These are phyloP conservation scores for Zoysia japonica DNA, from an alignment of 176 grass and related monocot genomes.

Conservation along the genomic window DNA sequence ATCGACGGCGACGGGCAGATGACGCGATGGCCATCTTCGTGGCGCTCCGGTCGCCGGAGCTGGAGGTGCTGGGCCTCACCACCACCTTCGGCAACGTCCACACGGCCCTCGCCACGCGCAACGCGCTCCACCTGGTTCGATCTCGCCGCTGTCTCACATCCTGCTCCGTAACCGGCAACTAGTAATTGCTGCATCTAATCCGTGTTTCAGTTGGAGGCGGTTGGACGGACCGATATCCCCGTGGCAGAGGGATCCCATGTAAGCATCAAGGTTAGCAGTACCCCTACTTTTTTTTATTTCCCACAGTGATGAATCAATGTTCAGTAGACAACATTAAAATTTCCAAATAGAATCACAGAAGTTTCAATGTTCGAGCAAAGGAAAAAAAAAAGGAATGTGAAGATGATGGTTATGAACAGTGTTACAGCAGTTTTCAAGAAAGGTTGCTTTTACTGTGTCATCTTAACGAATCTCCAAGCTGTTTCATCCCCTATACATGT, in stretches of 20 bases:
- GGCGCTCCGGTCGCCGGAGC: constrained; percentile 86
- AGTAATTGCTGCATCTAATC: background rate
- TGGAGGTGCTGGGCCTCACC: constrained; percentile 82
- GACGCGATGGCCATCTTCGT: constrained; percentile 98
- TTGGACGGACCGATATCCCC: constrained; percentile 70
- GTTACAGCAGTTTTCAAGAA: background rate
- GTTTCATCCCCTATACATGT: constrained; percentile 11
- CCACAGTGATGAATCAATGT: background rate
- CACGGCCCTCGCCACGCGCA: constrained; percentile 80
- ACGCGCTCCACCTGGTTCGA: constrained; percentile 86
- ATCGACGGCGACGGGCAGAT: constrained; percentile 37
- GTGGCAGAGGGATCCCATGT: constrained; percentile 93
- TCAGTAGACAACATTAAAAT: background rate
- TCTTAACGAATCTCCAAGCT: background rate
- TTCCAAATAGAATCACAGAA: background rate
- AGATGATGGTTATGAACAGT: background rate
- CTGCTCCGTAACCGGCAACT: background rate
- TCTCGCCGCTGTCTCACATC: too few relatives aligned
- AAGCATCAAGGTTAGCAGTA: constrained; percentile 56
- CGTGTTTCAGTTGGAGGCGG: constrained; percentile 74
- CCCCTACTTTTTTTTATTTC: background rate
- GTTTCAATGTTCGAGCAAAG: background rate
- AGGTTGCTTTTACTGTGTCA: background rate
- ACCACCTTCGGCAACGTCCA: constrained; percentile 93
- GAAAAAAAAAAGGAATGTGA: background rate